phyloP scores from a whole-genome alignment of 768 basidiomycete species.

The Leccinellum rugosiceps region DNA sequence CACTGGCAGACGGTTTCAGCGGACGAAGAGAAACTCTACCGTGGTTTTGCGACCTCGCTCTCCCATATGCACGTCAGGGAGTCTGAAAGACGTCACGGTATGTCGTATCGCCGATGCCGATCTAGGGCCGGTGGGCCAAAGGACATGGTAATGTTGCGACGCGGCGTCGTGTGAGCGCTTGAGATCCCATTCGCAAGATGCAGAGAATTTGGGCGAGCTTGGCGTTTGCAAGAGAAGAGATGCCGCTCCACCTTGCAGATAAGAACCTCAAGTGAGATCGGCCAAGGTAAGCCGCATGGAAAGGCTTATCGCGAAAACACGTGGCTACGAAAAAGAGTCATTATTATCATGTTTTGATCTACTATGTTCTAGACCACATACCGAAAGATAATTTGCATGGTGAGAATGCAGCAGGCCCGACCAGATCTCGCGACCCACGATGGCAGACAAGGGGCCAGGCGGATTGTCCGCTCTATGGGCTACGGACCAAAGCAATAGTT shows the following conservation, averaged over 20 bases:
- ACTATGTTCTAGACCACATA: neutral
- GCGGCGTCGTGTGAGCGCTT: neutral
- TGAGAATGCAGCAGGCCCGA: neutral
- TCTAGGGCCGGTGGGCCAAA: neutral
- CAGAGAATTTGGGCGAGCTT: neutral
- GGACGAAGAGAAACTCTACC: slow-evolving; percentile 1
- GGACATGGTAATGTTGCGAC: neutral
- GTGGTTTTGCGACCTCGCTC: neutral
- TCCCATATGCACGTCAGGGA: no score
- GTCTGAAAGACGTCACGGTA: neutral
- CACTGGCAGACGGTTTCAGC: neutral
- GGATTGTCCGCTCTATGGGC: neutral
- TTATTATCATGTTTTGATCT: no score
- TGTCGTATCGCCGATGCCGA: neutral
- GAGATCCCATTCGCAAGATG: slow-evolving; percentile 1
- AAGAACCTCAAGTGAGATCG: neutral
- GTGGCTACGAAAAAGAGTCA: neutral
- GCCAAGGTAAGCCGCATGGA: neutral
- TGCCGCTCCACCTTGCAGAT: neutral
- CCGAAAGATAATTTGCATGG: neutral
- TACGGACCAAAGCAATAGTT: neutral
- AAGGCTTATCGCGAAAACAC: neutral
- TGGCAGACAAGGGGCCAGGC: neutral
- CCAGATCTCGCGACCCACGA: neutral
- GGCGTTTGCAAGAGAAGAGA: slow-evolving; percentile 2